Conservation (phyloP, 2,329 filamentous ascomycete species). For the Penicillium digitatum region DNA sequence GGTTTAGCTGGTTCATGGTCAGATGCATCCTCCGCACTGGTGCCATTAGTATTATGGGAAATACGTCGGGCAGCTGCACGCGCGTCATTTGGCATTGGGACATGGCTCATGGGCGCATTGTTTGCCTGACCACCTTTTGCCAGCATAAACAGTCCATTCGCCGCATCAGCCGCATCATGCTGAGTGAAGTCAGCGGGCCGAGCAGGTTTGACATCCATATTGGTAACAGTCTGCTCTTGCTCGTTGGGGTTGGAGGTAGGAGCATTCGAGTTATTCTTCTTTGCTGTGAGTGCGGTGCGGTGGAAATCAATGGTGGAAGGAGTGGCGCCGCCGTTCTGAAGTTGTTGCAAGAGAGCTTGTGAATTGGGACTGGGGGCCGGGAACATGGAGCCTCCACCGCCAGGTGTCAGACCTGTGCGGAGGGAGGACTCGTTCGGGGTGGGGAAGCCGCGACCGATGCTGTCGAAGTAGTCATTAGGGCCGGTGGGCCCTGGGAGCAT, state of each 20-base stretch:
- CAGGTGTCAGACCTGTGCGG: conserved; percentile 85
- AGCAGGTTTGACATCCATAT: conserved; percentile 43
- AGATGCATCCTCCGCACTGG: conserved; percentile 62
- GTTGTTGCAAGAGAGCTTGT: conserved; percentile 72
- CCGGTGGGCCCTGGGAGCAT: conserved; percentile 82
- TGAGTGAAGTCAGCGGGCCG: conserved; percentile 67
- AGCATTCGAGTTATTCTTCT: conserved; percentile 50
- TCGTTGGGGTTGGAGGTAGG: conserved; percentile 43
- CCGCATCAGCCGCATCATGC: conserved; percentile 87
- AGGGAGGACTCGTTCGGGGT: conserved; percentile 96
- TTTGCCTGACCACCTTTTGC: conserved; percentile 61
- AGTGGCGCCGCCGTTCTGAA: conserved; percentile 77
- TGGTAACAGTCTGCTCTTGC: conserved; percentile 36
- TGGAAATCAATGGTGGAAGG: conserved; percentile 93
- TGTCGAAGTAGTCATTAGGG: conserved; percentile 83
- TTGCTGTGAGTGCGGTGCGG: conserved; percentile 78
- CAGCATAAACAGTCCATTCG: conserved; percentile 88
- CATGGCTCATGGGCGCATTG: conserved; percentile 50
- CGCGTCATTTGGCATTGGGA: conserved; percentile 40
- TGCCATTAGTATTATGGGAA: conserved; percentile 44
- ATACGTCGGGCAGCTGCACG: conserved; percentile 41
- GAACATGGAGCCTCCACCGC: conserved; percentile 96
- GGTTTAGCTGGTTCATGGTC: conserved; percentile 68
- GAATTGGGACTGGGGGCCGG: conserved; percentile 84
- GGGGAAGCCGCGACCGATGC: conserved; percentile 77